These are phyloP conservation scores for Aureobasidium lini DNA, from an alignment of 2,329 filamentous ascomycete species.

Conservation along the genomic window DNA sequence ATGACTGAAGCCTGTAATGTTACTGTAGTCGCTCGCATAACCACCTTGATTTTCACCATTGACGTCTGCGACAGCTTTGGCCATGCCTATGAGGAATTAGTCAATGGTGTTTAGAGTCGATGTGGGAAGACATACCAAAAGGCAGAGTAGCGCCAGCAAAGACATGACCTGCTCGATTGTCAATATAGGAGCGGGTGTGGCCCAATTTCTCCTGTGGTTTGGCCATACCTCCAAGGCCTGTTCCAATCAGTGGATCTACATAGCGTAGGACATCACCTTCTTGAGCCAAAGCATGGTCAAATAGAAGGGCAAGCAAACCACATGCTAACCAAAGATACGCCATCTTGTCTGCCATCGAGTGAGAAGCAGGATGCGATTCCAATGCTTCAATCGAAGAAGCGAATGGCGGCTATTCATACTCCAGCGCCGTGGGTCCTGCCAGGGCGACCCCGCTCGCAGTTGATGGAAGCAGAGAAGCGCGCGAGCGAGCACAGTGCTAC, in stretches of 20 bases:
- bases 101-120: not conserved
- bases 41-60: constrained; percentile 49
- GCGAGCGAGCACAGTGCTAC: not conserved
- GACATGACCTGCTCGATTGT: constrained; percentile 32
- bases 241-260: constrained; percentile 40
- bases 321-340: not conserved
- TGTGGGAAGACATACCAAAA: constrained; percentile 26
- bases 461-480: not conserved
- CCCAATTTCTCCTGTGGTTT: constrained; percentile 12
- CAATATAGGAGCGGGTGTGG: constrained; percentile 11
- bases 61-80: constrained; percentile 41
- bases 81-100: constrained; percentile 27
- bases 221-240: constrained; percentile 30
- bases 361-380: not conserved
- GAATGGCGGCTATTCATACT: not conserved
- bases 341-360: not conserved
- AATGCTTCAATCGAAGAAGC: not conserved
- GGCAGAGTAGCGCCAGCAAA: constrained; percentile 41
- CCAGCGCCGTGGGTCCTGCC: not conserved
- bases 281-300: not conserved
- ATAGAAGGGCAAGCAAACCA: not conserved
- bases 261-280: constrained; percentile 26
- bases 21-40: constrained; percentile 42
- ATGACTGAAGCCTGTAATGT: constrained; percentile 36
- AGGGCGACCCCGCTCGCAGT: not conserved